Base-by-base conservation (phyloP, 208 protist species). In the Jaenimonas drosophilae region DNA sequence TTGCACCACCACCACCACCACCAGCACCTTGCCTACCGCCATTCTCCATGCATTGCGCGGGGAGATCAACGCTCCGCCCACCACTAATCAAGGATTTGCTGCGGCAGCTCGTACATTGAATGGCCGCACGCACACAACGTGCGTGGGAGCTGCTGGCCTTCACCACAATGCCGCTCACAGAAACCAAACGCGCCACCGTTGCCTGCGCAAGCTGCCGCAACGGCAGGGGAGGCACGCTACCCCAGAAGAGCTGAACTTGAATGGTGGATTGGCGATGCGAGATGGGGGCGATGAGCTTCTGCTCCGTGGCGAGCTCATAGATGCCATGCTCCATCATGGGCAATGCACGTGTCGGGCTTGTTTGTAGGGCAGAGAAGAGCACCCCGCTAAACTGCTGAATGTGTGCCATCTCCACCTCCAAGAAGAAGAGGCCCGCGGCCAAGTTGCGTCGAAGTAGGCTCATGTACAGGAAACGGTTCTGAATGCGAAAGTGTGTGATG, bases 171-270 rank as follows among this genome's bases (percentile, higher is more conserved):
- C 85, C 88, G 42, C 63, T 84, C 11, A 95, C 80, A 44, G 76
- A 85, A 3, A 92, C 80, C 0, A 95, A 59, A 24, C 69, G 65
- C 14, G 84, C 81, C 20, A 95, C 80, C 33, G 70, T 49, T 19
- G 79, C 76, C 49, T 88, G 75, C 1, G 78, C 82, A 1, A 95
- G 62, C 32, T 80, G 58, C 42, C 88, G 84, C n/a, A 95, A 68
- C 27, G 73, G 47, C 45, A 75, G 74, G 21, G 85, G 80, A 25
- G 72, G 68, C 21, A 90, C 71, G n/a, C n/a, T n/a, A 3, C 62
- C 73, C 85, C 88, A 95, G 60, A 81, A 91, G 2, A 93, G 46
- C 65, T 95, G 88, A 17, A 94, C 63, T 50, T 95, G 88, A 42
- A 95, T 76, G 2, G 71, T 80, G 39, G 64, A 76, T 39, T 82